Conservation (phyloP, 495 filamentous ascomycete genomes). For the Chlorociboria aeruginascens region DNA sequence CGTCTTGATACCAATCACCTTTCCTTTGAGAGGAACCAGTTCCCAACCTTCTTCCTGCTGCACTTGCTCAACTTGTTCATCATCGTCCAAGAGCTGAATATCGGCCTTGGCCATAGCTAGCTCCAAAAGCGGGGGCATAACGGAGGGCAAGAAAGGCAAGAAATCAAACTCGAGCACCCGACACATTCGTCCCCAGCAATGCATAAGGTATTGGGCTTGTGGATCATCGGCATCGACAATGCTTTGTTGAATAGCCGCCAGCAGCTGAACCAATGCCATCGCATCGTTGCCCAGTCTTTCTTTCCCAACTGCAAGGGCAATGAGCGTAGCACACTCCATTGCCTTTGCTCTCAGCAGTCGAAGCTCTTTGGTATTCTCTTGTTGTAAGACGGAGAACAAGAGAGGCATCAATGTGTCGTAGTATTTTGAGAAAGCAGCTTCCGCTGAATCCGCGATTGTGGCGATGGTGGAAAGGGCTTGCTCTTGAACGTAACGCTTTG, state of each 20-base stretch:
- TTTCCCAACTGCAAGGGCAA: conserved; percentile 90
- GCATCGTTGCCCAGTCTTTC: conserved; percentile 84
- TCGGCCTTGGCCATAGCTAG: conserved; percentile 93
- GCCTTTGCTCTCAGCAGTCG: conserved; percentile 88
- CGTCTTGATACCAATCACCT: conserved; percentile 97
- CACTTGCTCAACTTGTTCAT: conserved; percentile 83
- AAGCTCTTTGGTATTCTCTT: conserved; percentile 86
- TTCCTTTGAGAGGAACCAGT: conserved; percentile 88
- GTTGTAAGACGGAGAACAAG: conserved; percentile 74
- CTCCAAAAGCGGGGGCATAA: conserved; percentile 89
- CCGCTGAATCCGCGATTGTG: conserved; percentile 95
- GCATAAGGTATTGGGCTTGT: conserved; percentile 91
- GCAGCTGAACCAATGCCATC: conserved; percentile 67
- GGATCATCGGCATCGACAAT: conserved; percentile 92
- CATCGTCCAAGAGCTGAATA: conserved; percentile 91
- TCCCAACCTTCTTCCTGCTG: conserved; percentile 98
- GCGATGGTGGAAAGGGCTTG: conserved; percentile 97
- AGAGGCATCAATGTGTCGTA: conserved; percentile 93
- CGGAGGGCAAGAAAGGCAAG: conserved; percentile 77
- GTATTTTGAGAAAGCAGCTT: conserved; percentile 90
- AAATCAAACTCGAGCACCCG: conserved; percentile 85
- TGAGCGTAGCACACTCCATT: conserved; percentile 98
- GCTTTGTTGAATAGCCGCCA: conserved; percentile 75
- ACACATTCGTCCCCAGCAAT: conserved; percentile 99
- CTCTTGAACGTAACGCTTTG: conserved; percentile 94